phyloP scores from a whole-genome alignment of 176 grass and related monocot genomes.

The Phyllostachys edulis region DNA sequence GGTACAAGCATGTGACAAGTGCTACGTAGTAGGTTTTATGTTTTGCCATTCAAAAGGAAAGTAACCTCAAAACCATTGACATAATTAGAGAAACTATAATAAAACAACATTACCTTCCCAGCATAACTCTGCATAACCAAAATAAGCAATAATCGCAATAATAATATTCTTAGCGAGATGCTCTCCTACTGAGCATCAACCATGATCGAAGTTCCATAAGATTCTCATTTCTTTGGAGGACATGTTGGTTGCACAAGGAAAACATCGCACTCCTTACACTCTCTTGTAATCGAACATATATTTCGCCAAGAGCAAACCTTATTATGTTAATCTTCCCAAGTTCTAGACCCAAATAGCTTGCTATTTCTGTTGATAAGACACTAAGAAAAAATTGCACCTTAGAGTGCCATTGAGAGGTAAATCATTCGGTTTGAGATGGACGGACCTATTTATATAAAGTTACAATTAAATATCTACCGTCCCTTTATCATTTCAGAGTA shows the following conservation, averaged over 20 bases:
- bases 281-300: constrained; percentile 98
- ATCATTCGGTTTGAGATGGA: not conserved
- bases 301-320: constrained; percentile 91
- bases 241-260: constrained; percentile 93
- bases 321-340: constrained; percentile 97
- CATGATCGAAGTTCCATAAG: constrained; percentile 96
- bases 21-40: not conserved
- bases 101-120: constrained; percentile 71
- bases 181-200: constrained; percentile 96
- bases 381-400: not conserved
- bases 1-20: not conserved
- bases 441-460: not conserved
- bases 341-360: constrained; percentile 89
- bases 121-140: constrained; percentile 99
- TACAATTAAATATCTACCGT: not conserved
- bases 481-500: not conserved
- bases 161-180: constrained; percentile 99
- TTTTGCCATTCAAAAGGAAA: not conserved
- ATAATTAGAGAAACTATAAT: not conserved
- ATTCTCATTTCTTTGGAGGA: constrained; percentile 97
- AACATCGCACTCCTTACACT: constrained; percentile 95
- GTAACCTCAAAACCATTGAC: not conserved
- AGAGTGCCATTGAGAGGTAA: not conserved
- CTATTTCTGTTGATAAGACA: constrained; percentile 67
- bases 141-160: constrained; percentile 96